Conservation (phyloP, 768 basidiomycete species). For the Gyrodon lividus region DNA sequence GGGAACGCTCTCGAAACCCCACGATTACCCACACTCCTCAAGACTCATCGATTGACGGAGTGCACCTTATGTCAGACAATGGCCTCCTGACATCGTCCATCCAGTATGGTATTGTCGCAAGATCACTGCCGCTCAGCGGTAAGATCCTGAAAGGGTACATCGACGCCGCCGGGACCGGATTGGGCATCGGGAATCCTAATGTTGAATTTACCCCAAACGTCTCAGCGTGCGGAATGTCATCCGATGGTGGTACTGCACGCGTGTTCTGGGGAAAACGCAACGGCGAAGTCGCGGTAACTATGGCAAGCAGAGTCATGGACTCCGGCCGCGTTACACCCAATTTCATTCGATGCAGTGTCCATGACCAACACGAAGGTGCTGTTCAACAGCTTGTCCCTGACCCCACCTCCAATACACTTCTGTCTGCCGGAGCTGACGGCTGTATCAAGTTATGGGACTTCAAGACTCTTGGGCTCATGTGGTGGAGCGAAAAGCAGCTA, state of each 20-base stretch:
- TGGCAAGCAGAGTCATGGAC: conserved; percentile 60
- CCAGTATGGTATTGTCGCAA: conserved; percentile 67
- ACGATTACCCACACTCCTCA: conserved; percentile 66
- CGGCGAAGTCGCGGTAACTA: conserved; percentile 65
- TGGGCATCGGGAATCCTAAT: conserved; percentile 73
- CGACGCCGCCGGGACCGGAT: conserved; percentile 56
- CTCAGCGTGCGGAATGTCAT: conserved; percentile 53
- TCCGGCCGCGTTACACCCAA: conserved; percentile 42
- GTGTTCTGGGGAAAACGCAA: conserved; percentile 72
- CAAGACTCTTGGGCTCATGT: conserved; percentile 52
- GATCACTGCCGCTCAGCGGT: conserved; percentile 69
- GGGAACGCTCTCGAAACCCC: conserved; percentile 61
- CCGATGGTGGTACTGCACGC: conserved; percentile 64
- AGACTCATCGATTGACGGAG: conserved; percentile 51
- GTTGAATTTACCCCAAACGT: conserved; percentile 71
- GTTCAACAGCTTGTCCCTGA: conserved; percentile 60
- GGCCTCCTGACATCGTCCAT: conserved; percentile 63
- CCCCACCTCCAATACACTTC: conserved; percentile 32
- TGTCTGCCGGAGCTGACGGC: conserved; percentile 63
- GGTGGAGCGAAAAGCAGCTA: conserved; percentile 51
- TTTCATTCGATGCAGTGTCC: conserved; percentile 46
- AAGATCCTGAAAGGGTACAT: conserved; percentile 70
- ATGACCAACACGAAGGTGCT: conserved; percentile 61
- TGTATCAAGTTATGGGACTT: conserved; percentile 73
- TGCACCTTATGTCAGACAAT: conserved; percentile 57